Evolutionary conservation across 164 flowering plant genomes (phyloP).

Genomic region (Chimonanthus salicifolius): DNA sequence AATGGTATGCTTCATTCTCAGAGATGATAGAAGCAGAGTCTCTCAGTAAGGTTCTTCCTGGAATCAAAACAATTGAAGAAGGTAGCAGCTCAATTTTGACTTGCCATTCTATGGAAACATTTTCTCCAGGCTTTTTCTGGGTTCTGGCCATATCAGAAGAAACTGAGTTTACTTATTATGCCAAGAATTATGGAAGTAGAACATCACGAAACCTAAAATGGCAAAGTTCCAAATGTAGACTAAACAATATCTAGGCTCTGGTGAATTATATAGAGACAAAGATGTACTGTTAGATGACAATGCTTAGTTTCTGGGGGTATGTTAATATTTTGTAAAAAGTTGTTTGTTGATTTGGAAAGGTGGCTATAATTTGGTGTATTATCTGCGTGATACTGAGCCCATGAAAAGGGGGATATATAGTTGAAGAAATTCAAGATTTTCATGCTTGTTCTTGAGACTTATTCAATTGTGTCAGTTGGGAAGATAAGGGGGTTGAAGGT

Average conservation of each 20-base stretch:
- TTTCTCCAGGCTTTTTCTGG: not conserved
- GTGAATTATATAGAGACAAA: not conserved
- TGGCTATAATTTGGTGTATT: too few relatives aligned
- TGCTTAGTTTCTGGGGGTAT: not conserved
- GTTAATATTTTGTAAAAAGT: not conserved
- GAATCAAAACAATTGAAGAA: conserved; percentile 62
- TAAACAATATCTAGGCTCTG: not conserved
- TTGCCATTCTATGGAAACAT: not conserved
- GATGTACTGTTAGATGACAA: not conserved
- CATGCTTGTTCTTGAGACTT: not conserved
- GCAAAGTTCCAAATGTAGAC: not conserved
- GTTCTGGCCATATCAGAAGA: not conserved
- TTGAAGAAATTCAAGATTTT: not conserved
- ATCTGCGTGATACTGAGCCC: not conserved
- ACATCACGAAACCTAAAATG: not conserved
- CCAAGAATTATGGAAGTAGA: not conserved
- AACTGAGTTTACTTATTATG: not conserved
- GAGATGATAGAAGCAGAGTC: conserved; percentile 65
- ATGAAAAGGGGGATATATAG: not conserved
- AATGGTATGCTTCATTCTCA: conserved; percentile 53
- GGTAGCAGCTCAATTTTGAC: conserved; percentile 30
- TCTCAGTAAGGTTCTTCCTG: conserved; percentile 68
- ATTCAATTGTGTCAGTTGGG: not conserved
- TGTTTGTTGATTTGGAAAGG: too few relatives aligned
- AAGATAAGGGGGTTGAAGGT: not conserved